Evolutionary conservation across 345 rosid genomes (phyloP).

Genomic region (Eucalyptus tenuipes): DNA sequence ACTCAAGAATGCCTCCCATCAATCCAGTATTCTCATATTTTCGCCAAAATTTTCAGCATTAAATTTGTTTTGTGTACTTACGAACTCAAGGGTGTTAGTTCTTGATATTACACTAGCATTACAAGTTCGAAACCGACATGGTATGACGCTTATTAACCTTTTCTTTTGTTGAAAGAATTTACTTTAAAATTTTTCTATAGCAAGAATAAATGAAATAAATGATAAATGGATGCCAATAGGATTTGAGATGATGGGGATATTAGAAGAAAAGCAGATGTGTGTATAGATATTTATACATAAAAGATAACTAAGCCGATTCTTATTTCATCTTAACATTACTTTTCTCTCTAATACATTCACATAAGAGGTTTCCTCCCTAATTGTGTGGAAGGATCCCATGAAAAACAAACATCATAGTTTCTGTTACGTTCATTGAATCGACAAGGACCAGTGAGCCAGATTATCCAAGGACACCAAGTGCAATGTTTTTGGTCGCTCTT

Average conservation of each 20-base stretch:
- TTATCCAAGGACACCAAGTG: not conserved
- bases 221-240: not conserved
- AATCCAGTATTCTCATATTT: not conserved
- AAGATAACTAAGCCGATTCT: too few species aligned
- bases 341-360: not conserved
- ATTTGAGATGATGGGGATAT: not conserved
- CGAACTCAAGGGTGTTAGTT: not conserved
- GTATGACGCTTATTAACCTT: not conserved
- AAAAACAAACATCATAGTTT: not conserved
- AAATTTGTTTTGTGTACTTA: not conserved
- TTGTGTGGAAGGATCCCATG: not conserved
- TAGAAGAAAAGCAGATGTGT: not conserved
- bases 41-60: not conserved
- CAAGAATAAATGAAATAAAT: not conserved
- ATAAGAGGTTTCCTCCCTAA: not conserved
- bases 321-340: not conserved
- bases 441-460: not conserved
- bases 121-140: not conserved
- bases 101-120: not conserved
- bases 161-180: not conserved
- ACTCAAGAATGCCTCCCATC: not conserved
- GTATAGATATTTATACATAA: too few species aligned
- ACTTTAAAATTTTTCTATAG: not conserved
- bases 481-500: not conserved
- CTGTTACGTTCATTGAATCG: not conserved